phyloP scores from a whole-genome alignment of 1,284 basidiomycete genomes.

The Rugiboletus extremiorientalis region DNA sequence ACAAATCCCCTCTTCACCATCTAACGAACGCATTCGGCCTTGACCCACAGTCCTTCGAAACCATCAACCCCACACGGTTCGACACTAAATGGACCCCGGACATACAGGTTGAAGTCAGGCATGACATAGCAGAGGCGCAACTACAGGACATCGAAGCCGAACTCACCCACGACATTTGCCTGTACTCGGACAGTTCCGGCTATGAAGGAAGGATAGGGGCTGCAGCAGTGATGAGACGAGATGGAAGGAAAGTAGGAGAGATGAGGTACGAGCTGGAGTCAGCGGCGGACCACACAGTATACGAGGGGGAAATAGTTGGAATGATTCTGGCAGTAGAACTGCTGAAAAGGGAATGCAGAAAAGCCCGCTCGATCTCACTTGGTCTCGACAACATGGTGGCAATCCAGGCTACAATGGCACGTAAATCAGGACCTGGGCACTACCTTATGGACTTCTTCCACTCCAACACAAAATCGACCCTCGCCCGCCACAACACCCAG shows the following conservation, averaged over 20 bases:
- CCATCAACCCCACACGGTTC: no score
- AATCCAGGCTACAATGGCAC: background rate
- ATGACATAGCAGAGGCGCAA: no score
- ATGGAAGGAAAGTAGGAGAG: background rate
- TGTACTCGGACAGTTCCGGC: no score
- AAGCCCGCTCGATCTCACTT: background rate
- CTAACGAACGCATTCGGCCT: no score
- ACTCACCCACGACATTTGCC: no score
- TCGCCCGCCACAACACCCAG: background rate
- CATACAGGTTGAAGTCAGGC: no score
- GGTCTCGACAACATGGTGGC: background rate
- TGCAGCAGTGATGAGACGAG: no score
- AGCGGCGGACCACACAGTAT: background rate
- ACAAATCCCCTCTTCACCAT: no score
- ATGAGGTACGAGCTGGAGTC: background rate
- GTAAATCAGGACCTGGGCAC: background rate
- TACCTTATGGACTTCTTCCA: background rate
- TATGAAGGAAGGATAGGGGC: no score
- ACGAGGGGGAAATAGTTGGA: background rate
- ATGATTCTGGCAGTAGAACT: background rate
- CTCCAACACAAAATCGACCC: background rate
- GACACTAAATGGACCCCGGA: no score
- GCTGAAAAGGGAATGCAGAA: background rate
- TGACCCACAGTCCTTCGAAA: no score
- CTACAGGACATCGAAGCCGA: no score